Evolutionary conservation across 1,284 basidiomycete genomes (phyloP), one percentile per base, ranked within the genome.

Genomic region (Vanrija sp.): DNA sequence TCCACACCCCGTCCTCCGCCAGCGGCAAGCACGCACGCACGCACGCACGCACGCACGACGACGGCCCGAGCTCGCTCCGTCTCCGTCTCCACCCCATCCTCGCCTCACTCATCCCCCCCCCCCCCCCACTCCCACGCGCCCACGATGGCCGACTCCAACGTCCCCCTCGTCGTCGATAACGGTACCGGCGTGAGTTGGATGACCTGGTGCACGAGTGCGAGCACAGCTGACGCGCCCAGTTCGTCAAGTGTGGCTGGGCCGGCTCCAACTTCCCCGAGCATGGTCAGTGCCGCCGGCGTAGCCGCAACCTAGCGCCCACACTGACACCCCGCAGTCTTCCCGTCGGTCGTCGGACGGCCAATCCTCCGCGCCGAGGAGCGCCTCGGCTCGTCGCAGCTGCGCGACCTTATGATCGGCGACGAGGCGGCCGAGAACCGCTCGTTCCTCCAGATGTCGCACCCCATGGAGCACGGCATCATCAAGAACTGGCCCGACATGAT

Each of bases 401-500:
- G 91, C 74, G 95, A 99, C 78, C 88, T 98, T 78, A 98, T 98
- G 93, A 81, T 96, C 73, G 93, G 94, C 61, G 91, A 95, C 78
- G 92, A 97, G 75, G 96, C 96, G 25, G 91, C 91, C 43, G 84
- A 88, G 77, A 88, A 92, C 74, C 87, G 95, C 48, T 95, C 91
- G 72, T 98, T 91, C 79, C 85, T 99, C 28, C 95, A 98, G 78
- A 84, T 98, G 53, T 89, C 91, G 1, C 95, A 98, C 69, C 95
- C 96, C 3, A 94, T 98, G 91, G 96, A 98, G 76, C 96, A 99
- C 78, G 96, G 96, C 54, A 96, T 99, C 75, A 87, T 99, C 53
- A 88, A 89, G 70, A 96, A 98, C 79, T 99, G 95, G 93, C 91
- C 92, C 69, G 96, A 99, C 78, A 98, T 98, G 96, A 87, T 88